Base-by-base conservation (phyloP, 176 grass and related monocot species). In the Musa beccarii region DNA sequence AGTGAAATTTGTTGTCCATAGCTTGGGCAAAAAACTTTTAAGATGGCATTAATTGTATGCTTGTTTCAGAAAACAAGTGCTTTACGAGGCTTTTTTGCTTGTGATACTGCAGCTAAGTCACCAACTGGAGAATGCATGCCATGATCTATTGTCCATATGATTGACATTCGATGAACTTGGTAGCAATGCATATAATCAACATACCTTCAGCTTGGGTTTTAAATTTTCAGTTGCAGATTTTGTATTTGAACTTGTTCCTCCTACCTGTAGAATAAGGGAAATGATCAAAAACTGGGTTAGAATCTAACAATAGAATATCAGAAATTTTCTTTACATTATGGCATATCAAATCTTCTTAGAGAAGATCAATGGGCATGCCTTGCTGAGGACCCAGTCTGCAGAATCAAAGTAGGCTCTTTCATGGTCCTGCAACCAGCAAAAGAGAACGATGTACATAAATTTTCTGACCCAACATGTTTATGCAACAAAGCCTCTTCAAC, bases 381-480 rank as follows among this genome's bases (percentile, higher is more conserved):
- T 87, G 66, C 78, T 76, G 51, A 87, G 85, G 43, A 67, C 85
- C 85, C 85, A 87, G 51, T 87, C 85, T 0, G 85, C 85, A 9
- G 85, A 87, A 79, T 87, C 81, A 63, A 83, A 87, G 77, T 83
- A 87, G 59, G 85, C 77, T 25, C 78, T 81, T 61, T 87, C 78
- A 29, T 83, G 85, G 19, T 81, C 81, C 84, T 86, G 75, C 10
- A 72, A 54, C 19, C 49, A 24, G 53, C 71, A 43, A 54, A 55
- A 59, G 16, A 72, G 25, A 67, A 53, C 12, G 4, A 21, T 1
- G 8, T 49, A 50, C 29, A 51, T 16, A 72, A 20, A 52, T 72
- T 52, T 52, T 52, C 29, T 3, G 22, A 20, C 10, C 6, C 11
- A 34, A n/a, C 34, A 51, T 85, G 28, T 81, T 52, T 65, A 72